Evolutionary conservation across 2,329 filamentous ascomycete species (phyloP).

Genomic region (Talaromyces sp.): DNA sequence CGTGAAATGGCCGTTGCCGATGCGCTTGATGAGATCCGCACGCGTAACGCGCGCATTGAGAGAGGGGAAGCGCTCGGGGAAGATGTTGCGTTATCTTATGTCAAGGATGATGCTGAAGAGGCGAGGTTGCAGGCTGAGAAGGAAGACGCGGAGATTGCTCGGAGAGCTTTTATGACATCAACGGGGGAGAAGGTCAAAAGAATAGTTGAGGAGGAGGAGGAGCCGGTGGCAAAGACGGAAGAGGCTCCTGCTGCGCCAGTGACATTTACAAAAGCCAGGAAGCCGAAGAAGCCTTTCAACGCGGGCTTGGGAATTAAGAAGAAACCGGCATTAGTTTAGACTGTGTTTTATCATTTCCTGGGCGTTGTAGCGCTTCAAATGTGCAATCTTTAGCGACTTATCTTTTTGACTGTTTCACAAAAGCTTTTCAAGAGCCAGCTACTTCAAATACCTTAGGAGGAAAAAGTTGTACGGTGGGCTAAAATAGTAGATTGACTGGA

Average conservation of each 20-base stretch:
- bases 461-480: neutral
- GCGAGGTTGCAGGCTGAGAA: conserved; percentile 65
- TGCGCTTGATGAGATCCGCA: conserved; percentile 89
- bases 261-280: conserved; percentile 70
- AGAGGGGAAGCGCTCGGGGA: conserved; percentile 65
- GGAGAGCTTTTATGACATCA: conserved; percentile 67
- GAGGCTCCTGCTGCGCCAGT: conserved; percentile 44
- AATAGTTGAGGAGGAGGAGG: conserved; percentile 47
- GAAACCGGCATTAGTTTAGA: conserved; percentile 45
- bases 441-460: too few species aligned
- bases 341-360: neutral
- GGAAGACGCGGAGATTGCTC: conserved; percentile 80
- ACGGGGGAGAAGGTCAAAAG: conserved; percentile 53
- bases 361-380: neutral
- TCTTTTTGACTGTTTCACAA: neutral
- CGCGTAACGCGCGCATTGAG: conserved; percentile 83
- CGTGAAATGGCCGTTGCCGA: conserved; percentile 96
- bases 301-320: conserved; percentile 82
- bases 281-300: conserved; percentile 81
- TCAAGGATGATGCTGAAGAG: conserved; percentile 53
- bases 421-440: neutral
- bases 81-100: conserved; percentile 54
- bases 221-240: conserved; percentile 30
- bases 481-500: neutral
- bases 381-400: neutral